Percentiles rank a stretch among this genome's conserved stretches.
These are phyloP conservation scores for Periconia digitata DNA, from an alignment of 2,329 filamentous ascomycete species.

Conservation along the genomic window DNA sequence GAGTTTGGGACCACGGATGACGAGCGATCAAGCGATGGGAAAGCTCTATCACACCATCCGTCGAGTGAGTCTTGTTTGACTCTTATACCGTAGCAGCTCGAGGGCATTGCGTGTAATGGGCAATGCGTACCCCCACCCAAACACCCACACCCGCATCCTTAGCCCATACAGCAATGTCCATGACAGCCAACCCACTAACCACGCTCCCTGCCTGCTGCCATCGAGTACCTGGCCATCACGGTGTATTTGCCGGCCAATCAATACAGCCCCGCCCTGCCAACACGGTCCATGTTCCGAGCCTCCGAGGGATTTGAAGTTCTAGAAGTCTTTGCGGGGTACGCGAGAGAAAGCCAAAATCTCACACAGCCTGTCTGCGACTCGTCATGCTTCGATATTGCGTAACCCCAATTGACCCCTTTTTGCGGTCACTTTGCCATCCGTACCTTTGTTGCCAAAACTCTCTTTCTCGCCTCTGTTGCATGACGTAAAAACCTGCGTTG, in stretches of 20 bases:
- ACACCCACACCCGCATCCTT: constrained; percentile 20
- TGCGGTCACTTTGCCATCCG: no score
- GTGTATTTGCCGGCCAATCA: constrained; percentile 12
- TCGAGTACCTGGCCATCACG: constrained; percentile 20
- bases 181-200: no score
- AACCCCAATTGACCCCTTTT: no score
- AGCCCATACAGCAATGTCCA: no score
- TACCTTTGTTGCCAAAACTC: no score
- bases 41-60: constrained; percentile 40
- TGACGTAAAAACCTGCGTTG: no score
- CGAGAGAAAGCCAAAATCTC: no score
- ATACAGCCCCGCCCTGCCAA: neutral
- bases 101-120: neutral
- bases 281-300: neutral
- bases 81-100: constrained; percentile 11
- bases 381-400: no score
- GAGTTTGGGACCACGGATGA: constrained; percentile 8
- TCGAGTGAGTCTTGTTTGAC: constrained; percentile 18
- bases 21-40: constrained; percentile 25
- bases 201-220: constrained; percentile 1
- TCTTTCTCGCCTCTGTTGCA: no score
- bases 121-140: no score
- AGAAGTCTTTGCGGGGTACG: neutral
- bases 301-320: neutral
- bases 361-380: no score